Evolutionary conservation across 2,329 filamentous ascomycete genomes (phyloP).

Genomic region (Ascochyta lentis): DNA sequence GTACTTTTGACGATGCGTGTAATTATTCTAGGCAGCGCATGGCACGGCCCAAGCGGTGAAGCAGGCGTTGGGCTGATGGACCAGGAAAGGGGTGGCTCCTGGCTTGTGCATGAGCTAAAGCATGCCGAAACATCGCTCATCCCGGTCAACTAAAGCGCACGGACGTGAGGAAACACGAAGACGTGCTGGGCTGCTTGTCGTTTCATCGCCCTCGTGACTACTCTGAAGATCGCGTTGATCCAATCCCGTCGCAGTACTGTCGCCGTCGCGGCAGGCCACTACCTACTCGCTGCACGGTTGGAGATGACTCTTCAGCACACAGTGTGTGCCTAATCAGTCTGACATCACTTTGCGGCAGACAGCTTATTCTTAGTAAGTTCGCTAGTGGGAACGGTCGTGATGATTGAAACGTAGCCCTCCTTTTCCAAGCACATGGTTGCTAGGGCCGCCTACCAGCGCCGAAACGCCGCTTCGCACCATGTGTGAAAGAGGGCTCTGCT

Average conservation of each 20-base stretch:
- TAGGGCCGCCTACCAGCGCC: constrained; percentile 11
- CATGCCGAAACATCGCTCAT: constrained; percentile 48
- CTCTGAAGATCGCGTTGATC: constrained; percentile 45
- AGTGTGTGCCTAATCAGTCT: constrained; percentile 31
- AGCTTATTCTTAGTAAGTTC: constrained; percentile 34
- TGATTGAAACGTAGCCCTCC: constrained; percentile 43
- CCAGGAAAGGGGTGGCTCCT: constrained; percentile 49
- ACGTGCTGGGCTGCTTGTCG: constrained; percentile 39
- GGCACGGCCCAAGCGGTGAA: constrained; percentile 50
- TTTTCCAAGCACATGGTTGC: constrained; percentile 31
- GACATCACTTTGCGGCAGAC: constrained; percentile 40
- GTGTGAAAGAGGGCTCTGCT: constrained; percentile 30
- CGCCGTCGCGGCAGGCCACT: constrained; percentile 24
- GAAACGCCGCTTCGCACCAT: constrained; percentile 28
- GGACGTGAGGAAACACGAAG: constrained; percentile 47
- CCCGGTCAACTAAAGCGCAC: constrained; percentile 43
- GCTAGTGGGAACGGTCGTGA: constrained; percentile 41
- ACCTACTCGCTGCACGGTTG: constrained; percentile 24
- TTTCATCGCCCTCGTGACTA: constrained; percentile 52
- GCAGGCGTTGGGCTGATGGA: constrained; percentile 49
- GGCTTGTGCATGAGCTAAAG: constrained; percentile 47
- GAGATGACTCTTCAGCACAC: constrained; percentile 25
- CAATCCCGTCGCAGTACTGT: constrained; percentile 40
- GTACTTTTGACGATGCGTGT: constrained; percentile 50
- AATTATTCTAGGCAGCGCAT: constrained; percentile 47